phyloP scores from a whole-genome alignment of 768 basidiomycete species.

The Panaeolus cyanescens region DNA sequence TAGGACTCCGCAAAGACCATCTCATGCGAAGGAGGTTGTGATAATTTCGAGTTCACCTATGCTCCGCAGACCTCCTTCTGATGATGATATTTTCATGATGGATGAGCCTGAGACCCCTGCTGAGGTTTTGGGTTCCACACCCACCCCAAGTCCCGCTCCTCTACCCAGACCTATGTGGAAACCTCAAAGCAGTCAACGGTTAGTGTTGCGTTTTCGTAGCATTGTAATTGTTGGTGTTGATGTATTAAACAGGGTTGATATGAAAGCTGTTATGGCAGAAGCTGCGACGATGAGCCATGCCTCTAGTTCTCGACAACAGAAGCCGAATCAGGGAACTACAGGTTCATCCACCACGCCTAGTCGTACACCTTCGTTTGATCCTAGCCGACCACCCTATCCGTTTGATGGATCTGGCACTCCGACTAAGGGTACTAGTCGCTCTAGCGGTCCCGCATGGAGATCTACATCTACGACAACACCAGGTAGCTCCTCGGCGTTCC shows the following conservation, averaged over 20 bases:
- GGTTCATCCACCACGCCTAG: background rate
- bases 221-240: constrained; percentile 5
- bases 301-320: constrained; percentile 6
- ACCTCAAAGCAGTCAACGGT: constrained; percentile 51
- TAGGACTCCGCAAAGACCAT: constrained; percentile 6
- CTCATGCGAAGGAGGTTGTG: background rate
- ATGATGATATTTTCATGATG: constrained; percentile 81
- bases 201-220: constrained; percentile 22
- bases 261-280: constrained; percentile 88
- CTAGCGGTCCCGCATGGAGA: constrained; percentile 1
- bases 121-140: constrained; percentile 22
- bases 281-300: constrained; percentile 37
- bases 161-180: constrained; percentile 46
- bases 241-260: constrained; percentile 69
- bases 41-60: background rate
- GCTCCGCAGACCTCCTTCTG: constrained; percentile 38
- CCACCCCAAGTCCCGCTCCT: background rate
- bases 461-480: background rate
- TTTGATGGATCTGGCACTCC: background rate
- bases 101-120: constrained; percentile 60
- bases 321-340: background rate
- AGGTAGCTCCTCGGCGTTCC: constrained; percentile 2
- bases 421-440: background rate
- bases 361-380: background rate
- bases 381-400: background rate